Evolutionary conservation across 208 protist species (phyloP).

Genomic region (Acanthamoeba triangularis): DNA sequence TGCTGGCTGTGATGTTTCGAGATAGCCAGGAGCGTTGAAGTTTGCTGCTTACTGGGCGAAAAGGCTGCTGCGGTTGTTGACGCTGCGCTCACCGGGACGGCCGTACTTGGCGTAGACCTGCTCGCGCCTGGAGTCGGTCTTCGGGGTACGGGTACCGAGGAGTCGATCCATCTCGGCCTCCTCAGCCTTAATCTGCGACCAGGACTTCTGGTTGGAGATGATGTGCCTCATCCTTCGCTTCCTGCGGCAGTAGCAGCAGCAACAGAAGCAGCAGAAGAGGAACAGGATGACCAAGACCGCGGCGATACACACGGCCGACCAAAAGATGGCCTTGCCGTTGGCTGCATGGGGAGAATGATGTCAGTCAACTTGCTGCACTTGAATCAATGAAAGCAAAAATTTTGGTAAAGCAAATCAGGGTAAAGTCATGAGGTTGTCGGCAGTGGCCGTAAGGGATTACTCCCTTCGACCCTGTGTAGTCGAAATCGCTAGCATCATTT

Average conservation of each 20-base stretch:
- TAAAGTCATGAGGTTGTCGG: conserved; percentile 55
- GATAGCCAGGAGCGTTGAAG: neutral
- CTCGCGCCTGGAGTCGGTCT: conserved; percentile 34
- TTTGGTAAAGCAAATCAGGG: neutral
- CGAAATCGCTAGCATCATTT: conserved; percentile 49
- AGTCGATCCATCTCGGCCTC: conserved; percentile 72
- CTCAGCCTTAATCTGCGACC: conserved; percentile 56
- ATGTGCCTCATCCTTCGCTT: conserved; percentile 33
- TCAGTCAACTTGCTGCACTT: neutral
- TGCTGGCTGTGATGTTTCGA: too few relatives aligned
- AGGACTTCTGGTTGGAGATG: conserved; percentile 53
- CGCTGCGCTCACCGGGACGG: conserved; percentile 51
- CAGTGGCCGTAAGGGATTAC: neutral
- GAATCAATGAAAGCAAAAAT: neutral
- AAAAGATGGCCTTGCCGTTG: conserved; percentile 74
- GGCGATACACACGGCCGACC: conserved; percentile 2
- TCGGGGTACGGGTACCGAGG: conserved; percentile 29
- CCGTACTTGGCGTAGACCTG: conserved; percentile 74
- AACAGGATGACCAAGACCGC: neutral
- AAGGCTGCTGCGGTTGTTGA: conserved; percentile 60
- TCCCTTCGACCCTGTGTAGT: conserved; percentile 20
- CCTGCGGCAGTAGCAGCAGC: conserved; percentile 71
- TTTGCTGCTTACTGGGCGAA: conserved; percentile 23
- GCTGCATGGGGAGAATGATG: neutral
- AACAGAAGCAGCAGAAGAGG: conserved; percentile 69